phyloP scores from a whole-genome alignment of 2,329 filamentous ascomycete species.

The Colletotrichum sp. region DNA sequence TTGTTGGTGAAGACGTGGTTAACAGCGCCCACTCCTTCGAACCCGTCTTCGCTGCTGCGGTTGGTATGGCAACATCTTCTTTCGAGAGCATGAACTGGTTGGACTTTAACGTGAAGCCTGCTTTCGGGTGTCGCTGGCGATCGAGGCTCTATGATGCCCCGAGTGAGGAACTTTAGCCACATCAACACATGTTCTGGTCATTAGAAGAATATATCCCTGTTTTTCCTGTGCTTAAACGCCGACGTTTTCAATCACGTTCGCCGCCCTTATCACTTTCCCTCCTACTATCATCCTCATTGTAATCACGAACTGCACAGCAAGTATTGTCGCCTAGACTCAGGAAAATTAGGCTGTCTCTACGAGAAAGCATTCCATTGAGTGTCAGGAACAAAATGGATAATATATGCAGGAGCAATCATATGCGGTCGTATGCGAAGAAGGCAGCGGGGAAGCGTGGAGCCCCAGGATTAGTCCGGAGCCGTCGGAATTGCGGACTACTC shows the following conservation, averaged over 20 bases:
- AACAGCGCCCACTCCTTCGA: neutral
- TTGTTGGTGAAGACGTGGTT: neutral
- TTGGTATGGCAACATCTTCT: neutral
- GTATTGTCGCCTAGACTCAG: too few species aligned
- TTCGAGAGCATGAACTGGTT: neutral
- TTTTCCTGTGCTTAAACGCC: neutral
- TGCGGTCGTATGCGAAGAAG: neutral
- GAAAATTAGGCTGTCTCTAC: neutral
- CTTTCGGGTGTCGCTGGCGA: neutral
- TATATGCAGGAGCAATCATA: neutral
- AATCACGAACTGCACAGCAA: too few species aligned
- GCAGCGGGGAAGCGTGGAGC: neutral
- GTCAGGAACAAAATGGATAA: fast-evolving
- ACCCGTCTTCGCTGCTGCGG: neutral
- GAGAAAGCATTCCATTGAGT: neutral
- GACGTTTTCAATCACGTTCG: too few species aligned
- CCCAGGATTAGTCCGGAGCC: neutral
- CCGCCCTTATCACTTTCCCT: too few species aligned
- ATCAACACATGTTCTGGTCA: neutral
- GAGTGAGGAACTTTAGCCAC: neutral
- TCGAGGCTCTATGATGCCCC: neutral
- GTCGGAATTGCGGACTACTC: neutral
- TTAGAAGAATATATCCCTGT: fast-evolving
- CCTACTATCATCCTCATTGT: too few species aligned
- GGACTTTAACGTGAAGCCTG: neutral